Conservation (phyloP, 2,329 filamentous ascomycete species). For the Colletotrichum tofieldiae region DNA sequence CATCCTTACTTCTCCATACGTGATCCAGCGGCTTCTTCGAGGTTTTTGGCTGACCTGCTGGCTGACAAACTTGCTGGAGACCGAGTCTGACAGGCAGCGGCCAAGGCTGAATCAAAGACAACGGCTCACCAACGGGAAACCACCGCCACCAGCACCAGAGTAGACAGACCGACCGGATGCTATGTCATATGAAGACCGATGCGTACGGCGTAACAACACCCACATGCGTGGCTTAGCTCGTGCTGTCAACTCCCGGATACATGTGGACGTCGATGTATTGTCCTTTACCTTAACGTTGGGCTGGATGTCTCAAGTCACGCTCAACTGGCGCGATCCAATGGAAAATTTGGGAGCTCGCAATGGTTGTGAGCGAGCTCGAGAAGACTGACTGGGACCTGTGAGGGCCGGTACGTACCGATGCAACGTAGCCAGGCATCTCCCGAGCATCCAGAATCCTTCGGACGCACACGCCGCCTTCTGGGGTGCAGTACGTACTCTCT, state of each 20-base stretch:
- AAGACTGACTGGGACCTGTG: neutral
- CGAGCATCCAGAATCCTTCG: constrained; percentile 35
- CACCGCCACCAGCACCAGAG: neutral
- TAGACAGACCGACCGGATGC: neutral
- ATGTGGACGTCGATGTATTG: neutral
- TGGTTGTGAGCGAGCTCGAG: neutral
- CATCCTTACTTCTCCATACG: neutral
- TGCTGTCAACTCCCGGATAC: neutral
- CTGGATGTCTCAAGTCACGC: neutral
- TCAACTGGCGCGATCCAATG: neutral
- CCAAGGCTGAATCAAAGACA: constrained; percentile 4
- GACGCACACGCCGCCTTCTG: constrained; percentile 30
- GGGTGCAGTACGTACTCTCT: constrained; percentile 11
- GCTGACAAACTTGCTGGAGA: neutral
- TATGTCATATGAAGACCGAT: neutral
- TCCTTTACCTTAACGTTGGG: neutral
- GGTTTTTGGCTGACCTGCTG: too few species aligned
- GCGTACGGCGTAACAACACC: neutral
- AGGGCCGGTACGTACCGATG: constrained; percentile 17
- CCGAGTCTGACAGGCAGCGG: neutral
- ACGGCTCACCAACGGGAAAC: neutral
- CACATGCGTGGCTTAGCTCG: neutral
- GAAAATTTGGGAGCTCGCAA: neutral
- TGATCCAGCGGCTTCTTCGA: too few species aligned
- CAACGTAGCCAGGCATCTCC: constrained; percentile 28